Conservation (phyloP, 2,329 filamentous ascomycete species). For the Paecilomyces formosus region DNA sequence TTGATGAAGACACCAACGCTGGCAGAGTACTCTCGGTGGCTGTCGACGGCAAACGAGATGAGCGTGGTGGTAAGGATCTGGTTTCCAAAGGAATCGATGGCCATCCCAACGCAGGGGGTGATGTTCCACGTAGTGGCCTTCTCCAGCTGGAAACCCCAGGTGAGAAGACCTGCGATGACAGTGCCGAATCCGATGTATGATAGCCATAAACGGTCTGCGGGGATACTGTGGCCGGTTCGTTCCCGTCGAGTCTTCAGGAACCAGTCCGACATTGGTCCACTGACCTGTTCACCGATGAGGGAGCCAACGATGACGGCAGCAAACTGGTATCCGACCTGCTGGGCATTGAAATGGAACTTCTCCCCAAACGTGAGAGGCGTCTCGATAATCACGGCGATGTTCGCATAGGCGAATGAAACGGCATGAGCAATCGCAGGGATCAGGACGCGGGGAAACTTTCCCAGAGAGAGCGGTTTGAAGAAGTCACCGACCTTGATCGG, state of each 20-base stretch:
- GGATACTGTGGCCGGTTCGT: not conserved
- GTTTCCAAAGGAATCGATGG: not conserved
- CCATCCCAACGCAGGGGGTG: not conserved
- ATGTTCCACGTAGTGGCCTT: not conserved
- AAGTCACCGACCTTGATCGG: slow-evolving; percentile 42
- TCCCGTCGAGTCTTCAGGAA: slow-evolving; percentile 39
- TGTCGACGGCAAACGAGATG: not conserved
- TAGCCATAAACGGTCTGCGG: not conserved
- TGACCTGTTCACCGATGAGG: slow-evolving; percentile 52
- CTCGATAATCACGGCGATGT: slow-evolving; percentile 49
- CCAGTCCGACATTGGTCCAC: slow-evolving; percentile 45
- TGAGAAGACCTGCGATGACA: not conserved
- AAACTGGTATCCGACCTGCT: slow-evolving; percentile 53
- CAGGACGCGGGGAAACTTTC: slow-evolving; percentile 36
- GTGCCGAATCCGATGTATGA: not conserved
- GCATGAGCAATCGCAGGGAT: slow-evolving; percentile 47
- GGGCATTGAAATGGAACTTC: slow-evolving; percentile 49
- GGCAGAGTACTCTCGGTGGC: not conserved
- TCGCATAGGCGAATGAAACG: slow-evolving; percentile 49
- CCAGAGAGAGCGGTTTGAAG: slow-evolving; percentile 40
- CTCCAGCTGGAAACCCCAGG: not conserved
- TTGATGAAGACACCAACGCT: not conserved
- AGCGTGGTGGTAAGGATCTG: not conserved
- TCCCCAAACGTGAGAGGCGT: slow-evolving; percentile 50
- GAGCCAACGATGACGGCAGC: slow-evolving; percentile 51